These are phyloP conservation scores for Hippophae rhamnoides DNA, from an alignment of 306 rosid genomes.

Conservation along the genomic window DNA sequence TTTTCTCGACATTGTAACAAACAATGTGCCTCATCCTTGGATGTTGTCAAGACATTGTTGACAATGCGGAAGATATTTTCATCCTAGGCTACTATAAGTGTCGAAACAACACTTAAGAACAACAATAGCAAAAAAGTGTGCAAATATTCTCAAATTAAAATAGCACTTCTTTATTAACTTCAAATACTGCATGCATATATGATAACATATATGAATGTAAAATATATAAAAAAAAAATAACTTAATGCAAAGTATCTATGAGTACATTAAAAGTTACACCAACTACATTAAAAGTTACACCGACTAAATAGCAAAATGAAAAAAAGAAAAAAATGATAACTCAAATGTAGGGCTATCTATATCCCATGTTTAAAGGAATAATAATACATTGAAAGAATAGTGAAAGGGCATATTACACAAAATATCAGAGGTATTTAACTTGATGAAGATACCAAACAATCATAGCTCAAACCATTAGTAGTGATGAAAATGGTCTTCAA, in stretches of 20 bases:
- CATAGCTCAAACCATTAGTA: constrained; percentile 17
- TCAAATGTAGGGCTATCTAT: constrained; percentile 19
- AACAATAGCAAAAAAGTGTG: too few species aligned
- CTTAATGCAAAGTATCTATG: constrained; percentile 2
- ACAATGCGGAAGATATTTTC: too few species aligned
- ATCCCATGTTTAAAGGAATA: constrained; percentile 29
- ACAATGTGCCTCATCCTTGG: too few species aligned
- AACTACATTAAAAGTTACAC: not conserved
- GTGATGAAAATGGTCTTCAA: constrained; percentile 19
- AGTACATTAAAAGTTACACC: not conserved
- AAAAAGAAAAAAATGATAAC: not conserved
- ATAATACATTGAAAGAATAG: constrained; percentile 51
- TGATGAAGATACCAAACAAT: constrained; percentile 12
- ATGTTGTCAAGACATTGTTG: too few species aligned
- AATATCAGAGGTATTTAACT: constrained; percentile 12
- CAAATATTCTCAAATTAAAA: too few species aligned
- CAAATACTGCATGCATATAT: too few species aligned
- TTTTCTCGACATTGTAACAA: too few species aligned
- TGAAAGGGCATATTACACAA: constrained; percentile 5
- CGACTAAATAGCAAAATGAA: not conserved
- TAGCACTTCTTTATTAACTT: too few species aligned
- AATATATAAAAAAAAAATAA: too few species aligned
- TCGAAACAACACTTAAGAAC: too few species aligned
- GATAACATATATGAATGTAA: too few species aligned
- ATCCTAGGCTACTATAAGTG: too few species aligned